Base-by-base conservation (phyloP, 257 asterid genomes). In the Gardenia jasminoides region DNA sequence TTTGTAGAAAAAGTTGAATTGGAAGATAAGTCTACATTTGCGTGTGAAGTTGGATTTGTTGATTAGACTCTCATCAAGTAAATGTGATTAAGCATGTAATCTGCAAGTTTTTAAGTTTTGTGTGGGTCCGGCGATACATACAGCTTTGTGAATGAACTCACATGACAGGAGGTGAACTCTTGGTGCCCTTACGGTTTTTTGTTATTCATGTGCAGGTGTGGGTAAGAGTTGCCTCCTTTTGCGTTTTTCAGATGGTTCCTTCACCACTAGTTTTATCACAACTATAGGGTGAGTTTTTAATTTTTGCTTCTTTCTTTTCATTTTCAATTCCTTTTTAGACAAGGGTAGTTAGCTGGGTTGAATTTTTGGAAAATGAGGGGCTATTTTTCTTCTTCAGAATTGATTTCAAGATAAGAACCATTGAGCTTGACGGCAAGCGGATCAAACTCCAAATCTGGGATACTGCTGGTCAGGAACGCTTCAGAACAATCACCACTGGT, bases 211-310 rank as follows among this genome's bases (percentile, higher is more conserved):
- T 67, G 54, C 80, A 85, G 88, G 88, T 73, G 88, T 85, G 69
- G 88, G 88, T 31, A 85, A 85, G 88, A 85, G 88, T 85, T 85
- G 88, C 78, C 86, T 85, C 39, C 88, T 85, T 44, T 58, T 85
- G 79, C 88, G 88, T 47, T 85, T 82, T 71, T 85, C 88, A 67
- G 88, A 85, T 82, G 88, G 86, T 64, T 85, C 88, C 80, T 85
- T 85, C 79, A 82, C 86, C 1, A 85, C 88, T 59, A 85, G 86
- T 81, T 85, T 85, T 64, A 82, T 85, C 67, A 85, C 88, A 62
- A 85, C 88, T 41, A 85, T 85, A 1, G 88, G 88, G 88, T 82
- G 73, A 76, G 84, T 76, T 64, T 69, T 54, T 50, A 65, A 30
- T 11, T 66, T 41, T 79, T 19, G 9, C 9, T 20, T 39, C 8